Conservation (phyloP, 169 alveolate species). For the Cystoisospora suis region DNA sequence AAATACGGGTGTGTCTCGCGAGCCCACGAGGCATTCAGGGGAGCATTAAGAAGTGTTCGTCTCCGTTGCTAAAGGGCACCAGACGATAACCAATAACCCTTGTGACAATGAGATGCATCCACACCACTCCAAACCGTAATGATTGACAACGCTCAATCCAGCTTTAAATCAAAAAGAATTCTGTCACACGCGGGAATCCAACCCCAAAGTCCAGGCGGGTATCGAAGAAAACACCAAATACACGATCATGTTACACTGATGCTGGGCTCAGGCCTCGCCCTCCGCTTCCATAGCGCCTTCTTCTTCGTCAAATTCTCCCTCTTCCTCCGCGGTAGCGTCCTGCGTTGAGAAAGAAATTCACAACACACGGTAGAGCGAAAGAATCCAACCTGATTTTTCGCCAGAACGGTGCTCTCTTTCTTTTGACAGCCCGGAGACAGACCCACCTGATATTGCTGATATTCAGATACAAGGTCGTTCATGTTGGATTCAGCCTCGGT, state of each 20-base stretch:
- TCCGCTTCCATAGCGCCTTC: slow-evolving; percentile 72
- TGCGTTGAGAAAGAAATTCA: slow-evolving; percentile 24
- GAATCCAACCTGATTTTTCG: too few species aligned
- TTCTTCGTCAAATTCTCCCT: slow-evolving; percentile 77
- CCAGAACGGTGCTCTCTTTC: too few species aligned
- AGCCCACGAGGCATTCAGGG: too few species aligned
- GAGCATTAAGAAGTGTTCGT: too few species aligned
- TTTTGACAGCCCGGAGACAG: too few species aligned
- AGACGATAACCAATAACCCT: too few species aligned
- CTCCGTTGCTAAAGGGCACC: too few species aligned
- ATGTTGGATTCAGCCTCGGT: slow-evolving; percentile 98
- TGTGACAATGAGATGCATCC: too few species aligned
- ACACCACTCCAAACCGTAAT: too few species aligned
- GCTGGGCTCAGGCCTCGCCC: slow-evolving; percentile 52
- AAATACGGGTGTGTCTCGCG: too few species aligned
- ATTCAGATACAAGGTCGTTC: slow-evolving; percentile 97
- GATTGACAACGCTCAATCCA: too few species aligned
- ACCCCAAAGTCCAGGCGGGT: neutral
- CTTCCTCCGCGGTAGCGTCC: slow-evolving; percentile 87
- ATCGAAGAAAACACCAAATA: neutral
- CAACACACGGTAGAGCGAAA: too few species aligned
- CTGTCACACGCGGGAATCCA: neutral
- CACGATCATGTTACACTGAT: neutral
- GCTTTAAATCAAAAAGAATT: neutral
- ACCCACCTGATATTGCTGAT: slow-evolving; percentile 94